phyloP scores from a whole-genome alignment of 2,329 filamentous ascomycete species.

The Stagonosporopsis cucurbitacearum region DNA sequence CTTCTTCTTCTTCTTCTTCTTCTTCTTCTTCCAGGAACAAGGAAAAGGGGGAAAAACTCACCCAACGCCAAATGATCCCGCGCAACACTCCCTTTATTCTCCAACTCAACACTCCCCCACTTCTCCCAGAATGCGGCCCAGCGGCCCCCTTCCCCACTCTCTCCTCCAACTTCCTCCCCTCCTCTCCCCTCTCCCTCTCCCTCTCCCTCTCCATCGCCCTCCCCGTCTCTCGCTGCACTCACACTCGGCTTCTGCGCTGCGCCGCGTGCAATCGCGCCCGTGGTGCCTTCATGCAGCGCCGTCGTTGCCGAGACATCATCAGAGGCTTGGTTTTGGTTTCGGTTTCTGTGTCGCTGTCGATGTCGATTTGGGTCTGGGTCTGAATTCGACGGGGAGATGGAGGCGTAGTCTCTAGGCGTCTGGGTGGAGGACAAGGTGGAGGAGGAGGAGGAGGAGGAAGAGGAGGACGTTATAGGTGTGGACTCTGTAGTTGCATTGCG shows the following conservation, averaged over 20 bases:
- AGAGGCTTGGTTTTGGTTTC: no score
- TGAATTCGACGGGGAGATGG: constrained; percentile 27
- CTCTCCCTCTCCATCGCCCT: no score
- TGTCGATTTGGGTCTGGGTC: no score
- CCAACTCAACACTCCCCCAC: constrained; percentile 74
- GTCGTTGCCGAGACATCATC: no score
- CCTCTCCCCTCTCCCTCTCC: no score
- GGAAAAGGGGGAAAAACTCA: constrained; percentile 49
- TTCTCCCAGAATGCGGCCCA: constrained; percentile 63
- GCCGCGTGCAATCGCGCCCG: constrained; percentile 12
- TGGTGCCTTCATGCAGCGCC: neutral
- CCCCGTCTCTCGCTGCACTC: neutral
- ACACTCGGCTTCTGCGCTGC: constrained; percentile 29
- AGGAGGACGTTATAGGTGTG: constrained; percentile 38
- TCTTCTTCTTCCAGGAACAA: no score
- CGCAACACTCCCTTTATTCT: constrained; percentile 85
- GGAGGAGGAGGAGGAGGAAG: no score
- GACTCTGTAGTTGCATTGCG: constrained; percentile 39
- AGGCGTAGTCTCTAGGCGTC: constrained; percentile 28
- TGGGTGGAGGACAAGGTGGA: constrained; percentile 18
- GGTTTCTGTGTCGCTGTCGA: no score
- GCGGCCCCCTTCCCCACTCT: constrained; percentile 51
- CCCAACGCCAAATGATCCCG: constrained; percentile 81
- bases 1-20: no score
- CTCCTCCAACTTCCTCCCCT: no score